Conservation (phyloP, 257 asterid genomes). For the Verbascum thapsus region DNA sequence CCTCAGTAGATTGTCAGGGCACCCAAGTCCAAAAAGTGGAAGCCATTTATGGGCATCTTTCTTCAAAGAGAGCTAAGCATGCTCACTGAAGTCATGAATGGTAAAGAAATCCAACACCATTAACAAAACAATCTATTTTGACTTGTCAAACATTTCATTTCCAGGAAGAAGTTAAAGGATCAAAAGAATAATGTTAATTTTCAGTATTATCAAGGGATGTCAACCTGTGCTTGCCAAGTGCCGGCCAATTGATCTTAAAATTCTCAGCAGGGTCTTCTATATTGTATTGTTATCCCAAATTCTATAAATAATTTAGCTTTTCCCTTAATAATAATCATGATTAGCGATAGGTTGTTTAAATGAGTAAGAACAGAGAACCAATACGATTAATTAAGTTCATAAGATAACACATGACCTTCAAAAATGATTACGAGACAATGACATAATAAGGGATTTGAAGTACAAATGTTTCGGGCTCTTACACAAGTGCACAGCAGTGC, state of each 20-base stretch:
- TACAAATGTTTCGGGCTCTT: neutral
- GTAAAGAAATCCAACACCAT: neutral
- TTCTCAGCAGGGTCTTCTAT: neutral
- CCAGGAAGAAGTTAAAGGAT: neutral
- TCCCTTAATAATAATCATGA: conserved; percentile 18
- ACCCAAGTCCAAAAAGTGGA: neutral
- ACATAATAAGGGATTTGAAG: conserved; percentile 1
- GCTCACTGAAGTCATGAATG: neutral
- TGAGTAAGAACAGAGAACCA: conserved; percentile 9
- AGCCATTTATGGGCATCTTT: conserved; percentile 12
- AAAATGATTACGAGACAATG: conserved; percentile 9
- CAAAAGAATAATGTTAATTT: conserved; percentile 1
- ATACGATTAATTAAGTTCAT: conserved; percentile 11
- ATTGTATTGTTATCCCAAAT: neutral
- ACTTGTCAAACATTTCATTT: conserved; percentile 7
- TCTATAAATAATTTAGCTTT: neutral
- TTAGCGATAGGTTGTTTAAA: neutral
- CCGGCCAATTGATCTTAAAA: neutral
- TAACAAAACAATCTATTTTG: conserved; percentile 17
- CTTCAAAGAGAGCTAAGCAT: conserved; percentile 10
- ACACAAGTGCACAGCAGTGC: conserved; percentile 22
- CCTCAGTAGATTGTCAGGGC: conserved; percentile 3
- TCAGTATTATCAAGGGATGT: conserved; percentile 20
- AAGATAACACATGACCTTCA: neutral
- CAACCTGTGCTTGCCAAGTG: conserved; percentile 3